These are phyloP conservation scores for Trichoderma sp. DNA, from an alignment of 2,329 filamentous ascomycete species.

Conservation along the genomic window DNA sequence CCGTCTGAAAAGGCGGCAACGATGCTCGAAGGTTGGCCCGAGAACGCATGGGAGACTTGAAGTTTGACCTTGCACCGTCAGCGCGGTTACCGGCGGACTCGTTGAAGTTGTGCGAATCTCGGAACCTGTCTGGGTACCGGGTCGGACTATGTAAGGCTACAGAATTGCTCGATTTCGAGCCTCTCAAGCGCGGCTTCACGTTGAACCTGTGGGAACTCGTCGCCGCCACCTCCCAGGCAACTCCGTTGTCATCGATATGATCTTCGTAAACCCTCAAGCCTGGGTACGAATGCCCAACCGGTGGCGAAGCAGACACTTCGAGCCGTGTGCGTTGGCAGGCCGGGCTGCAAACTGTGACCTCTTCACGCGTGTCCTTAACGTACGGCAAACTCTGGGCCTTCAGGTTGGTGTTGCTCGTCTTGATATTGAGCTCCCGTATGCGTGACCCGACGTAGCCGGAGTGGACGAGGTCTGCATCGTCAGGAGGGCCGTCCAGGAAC, in stretches of 20 bases:
- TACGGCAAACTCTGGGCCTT: constrained; percentile 15
- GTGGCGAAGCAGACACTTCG: constrained; percentile 30
- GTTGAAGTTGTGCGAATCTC: constrained; percentile 1
- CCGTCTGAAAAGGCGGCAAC: constrained; percentile 23
- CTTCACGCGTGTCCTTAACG: constrained; percentile 28
- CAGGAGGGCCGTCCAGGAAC: constrained; percentile 27
- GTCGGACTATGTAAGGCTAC: background rate
- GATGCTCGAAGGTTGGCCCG: constrained; percentile 11
- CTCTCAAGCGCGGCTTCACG: constrained; percentile 18
- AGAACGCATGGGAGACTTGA: background rate
- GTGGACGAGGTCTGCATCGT: constrained; percentile 31
- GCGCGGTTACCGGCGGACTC: background rate
- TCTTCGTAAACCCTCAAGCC: constrained; percentile 31
- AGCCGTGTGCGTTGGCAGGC: constrained; percentile 35
- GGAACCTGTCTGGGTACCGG: background rate
- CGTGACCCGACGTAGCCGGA: constrained; percentile 38
- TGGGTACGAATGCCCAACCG: constrained; percentile 33
- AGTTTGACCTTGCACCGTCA: background rate
- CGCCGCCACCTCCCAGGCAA: constrained; percentile 17
- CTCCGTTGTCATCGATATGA: constrained; percentile 24
- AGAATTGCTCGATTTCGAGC: constrained; percentile 25
- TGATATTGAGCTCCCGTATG: constrained; percentile 37
- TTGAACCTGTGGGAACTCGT: constrained; percentile 12
- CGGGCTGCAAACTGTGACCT: constrained; percentile 34
- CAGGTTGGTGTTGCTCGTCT: constrained; percentile 29